These are phyloP conservation scores for Calonectria pteridis DNA, from an alignment of 2,329 filamentous ascomycete species.

Conservation along the genomic window DNA sequence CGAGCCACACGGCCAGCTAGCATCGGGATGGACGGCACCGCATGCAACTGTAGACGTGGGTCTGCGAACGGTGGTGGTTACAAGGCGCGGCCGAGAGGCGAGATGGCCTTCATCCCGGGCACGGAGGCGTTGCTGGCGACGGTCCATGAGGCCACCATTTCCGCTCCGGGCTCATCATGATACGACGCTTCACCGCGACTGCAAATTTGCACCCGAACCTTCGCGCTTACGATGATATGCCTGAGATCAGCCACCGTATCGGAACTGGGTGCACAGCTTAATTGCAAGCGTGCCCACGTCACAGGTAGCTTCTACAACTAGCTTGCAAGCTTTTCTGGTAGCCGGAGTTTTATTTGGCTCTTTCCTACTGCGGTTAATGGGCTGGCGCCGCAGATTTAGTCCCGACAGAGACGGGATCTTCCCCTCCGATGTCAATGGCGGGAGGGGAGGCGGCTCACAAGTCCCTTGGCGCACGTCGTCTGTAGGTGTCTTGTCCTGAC, in stretches of 20 bases:
- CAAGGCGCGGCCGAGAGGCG: constrained; percentile 6
- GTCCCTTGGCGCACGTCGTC: constrained; percentile 18
- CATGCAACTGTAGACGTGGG: constrained; percentile 18
- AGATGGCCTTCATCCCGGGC: constrained; percentile 24
- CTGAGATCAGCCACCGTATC: constrained; percentile 17
- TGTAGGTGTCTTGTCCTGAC: background rate
- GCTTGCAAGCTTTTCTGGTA: background rate
- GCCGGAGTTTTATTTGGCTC: constrained; percentile 20
- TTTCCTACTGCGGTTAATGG: constrained; percentile 10
- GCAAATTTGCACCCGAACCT: constrained; percentile 2
- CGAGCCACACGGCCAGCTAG: background rate
- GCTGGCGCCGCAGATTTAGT: background rate
- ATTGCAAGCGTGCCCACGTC: background rate
- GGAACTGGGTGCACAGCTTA: background rate
- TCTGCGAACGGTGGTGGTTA: constrained; percentile 15
- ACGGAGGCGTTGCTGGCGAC: constrained; percentile 21
- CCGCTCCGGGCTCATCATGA: constrained; percentile 28
- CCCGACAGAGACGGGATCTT: constrained; percentile 5
- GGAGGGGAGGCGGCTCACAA: constrained; percentile 7
- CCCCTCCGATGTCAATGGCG: constrained; percentile 8
- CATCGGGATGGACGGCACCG: constrained; percentile 24
- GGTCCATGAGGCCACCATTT: constrained; percentile 32
- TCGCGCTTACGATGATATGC: constrained; percentile 16
- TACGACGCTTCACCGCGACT: constrained; percentile 30
- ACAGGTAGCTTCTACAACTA: background rate